These are phyloP conservation scores for Eudorina sp. DNA, from an alignment of 139 green algal genomes.

Conservation along the genomic window DNA sequence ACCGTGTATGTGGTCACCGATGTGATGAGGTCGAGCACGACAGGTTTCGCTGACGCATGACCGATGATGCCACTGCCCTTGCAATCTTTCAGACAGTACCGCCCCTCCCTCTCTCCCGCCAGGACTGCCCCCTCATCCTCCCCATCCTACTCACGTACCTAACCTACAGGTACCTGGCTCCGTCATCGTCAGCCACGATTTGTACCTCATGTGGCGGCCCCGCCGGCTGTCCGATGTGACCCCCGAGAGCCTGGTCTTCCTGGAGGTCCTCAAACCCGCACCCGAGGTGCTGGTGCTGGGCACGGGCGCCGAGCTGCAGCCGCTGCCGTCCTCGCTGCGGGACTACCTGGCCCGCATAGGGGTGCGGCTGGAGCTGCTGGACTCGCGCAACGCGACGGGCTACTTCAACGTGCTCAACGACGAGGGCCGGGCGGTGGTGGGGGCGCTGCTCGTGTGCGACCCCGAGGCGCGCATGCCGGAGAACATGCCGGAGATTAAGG, in stretches of 20 bases:
- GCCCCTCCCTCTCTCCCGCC: not conserved
- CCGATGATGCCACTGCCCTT: too few relatives aligned
- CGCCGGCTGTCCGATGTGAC: constrained; percentile 59
- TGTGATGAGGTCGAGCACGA: too few relatives aligned
- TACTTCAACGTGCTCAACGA: constrained; percentile 88
- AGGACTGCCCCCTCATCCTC: not conserved
- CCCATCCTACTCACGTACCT: too few relatives aligned
- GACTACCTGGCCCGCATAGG: constrained; percentile 51
- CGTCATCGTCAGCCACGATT: constrained; percentile 51
- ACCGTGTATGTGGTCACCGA: too few relatives aligned
- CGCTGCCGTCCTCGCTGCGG: constrained; percentile 50
- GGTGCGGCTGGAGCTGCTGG: constrained; percentile 72
- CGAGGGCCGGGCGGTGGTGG: constrained; percentile 78
- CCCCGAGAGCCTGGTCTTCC: constrained; percentile 52
- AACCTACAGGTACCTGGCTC: constrained; percentile 64
- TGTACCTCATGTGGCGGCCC: constrained; percentile 62
- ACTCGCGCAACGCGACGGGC: constrained; percentile 78
- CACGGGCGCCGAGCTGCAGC: constrained; percentile 44
- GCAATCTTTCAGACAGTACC: too few relatives aligned
- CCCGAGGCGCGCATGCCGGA: constrained; percentile 49
- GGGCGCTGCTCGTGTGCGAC: constrained; percentile 69
- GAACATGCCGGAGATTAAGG: constrained; percentile 42
- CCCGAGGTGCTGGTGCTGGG: constrained; percentile 71
- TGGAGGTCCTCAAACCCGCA: constrained; percentile 59
- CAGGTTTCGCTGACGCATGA: too few relatives aligned